These are phyloP conservation scores for Lecanicillium sp. DNA, from an alignment of 2,329 filamentous ascomycete species.

Conservation along the genomic window DNA sequence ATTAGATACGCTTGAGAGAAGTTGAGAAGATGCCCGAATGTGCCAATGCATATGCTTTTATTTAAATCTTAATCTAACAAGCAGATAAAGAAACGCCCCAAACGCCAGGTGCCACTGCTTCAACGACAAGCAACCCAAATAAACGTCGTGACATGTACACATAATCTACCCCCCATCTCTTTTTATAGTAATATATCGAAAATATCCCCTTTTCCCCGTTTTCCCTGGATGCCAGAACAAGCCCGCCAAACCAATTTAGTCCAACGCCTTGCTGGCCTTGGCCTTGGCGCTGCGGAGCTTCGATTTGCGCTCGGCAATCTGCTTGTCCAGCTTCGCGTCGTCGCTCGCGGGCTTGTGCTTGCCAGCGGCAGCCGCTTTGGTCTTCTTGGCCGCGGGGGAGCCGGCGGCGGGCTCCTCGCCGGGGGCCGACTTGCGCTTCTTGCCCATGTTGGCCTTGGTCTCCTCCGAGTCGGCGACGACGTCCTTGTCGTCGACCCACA, in stretches of 20 bases:
- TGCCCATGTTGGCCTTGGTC: slow-evolving; percentile 55
- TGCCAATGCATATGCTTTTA: background rate
- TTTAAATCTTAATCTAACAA: background rate
- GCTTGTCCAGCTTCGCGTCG: slow-evolving; percentile 49
- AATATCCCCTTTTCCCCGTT: too few species aligned
- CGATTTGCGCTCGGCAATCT: slow-evolving; percentile 54
- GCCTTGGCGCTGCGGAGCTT: slow-evolving; percentile 55
- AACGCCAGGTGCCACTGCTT: slow-evolving; percentile 8
- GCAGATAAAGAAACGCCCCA: slow-evolving; percentile 7
- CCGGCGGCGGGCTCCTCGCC: slow-evolving; percentile 21
- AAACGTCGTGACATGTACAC: slow-evolving; percentile 13
- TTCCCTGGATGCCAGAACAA: background rate
- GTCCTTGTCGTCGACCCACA: slow-evolving; percentile 76
- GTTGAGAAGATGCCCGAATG: too few species aligned
- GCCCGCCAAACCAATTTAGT: slow-evolving; percentile 17
- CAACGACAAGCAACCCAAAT: background rate
- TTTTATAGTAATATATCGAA: too few species aligned
- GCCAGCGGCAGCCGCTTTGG: slow-evolving; percentile 18
- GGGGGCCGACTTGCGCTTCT: slow-evolving; percentile 54
- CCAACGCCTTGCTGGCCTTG: slow-evolving; percentile 46
- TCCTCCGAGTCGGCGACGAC: slow-evolving; percentile 59
- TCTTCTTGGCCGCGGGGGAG: slow-evolving; percentile 30
- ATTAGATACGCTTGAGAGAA: too few species aligned
- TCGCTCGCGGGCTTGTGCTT: slow-evolving; percentile 39
- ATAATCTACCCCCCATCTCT: background rate